Conservation (phyloP, 805 yeast genomes). For the Metschnikowia aberdeeniae region DNA sequence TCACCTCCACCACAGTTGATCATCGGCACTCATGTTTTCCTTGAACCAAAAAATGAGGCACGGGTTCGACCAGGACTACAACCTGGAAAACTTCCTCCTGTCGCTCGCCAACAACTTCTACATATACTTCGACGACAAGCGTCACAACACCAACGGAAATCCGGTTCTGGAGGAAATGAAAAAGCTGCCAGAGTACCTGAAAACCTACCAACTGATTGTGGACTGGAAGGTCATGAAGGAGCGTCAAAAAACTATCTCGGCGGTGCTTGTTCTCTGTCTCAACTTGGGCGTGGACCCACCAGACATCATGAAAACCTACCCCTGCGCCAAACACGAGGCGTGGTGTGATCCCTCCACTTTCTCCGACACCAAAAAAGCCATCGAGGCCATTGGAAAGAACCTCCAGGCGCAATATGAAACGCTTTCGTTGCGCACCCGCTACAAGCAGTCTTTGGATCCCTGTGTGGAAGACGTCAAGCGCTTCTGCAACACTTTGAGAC, state of each 20-base stretch:
- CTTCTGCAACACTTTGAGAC: constrained; percentile 80
- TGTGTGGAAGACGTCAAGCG: constrained; percentile 93
- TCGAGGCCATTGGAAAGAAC: constrained; percentile 85
- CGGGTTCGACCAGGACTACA: constrained; percentile 62
- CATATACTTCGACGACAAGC: constrained; percentile 84
- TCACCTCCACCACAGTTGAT: not conserved
- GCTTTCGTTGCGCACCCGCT: constrained; percentile 78
- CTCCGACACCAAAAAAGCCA: constrained; percentile 83
- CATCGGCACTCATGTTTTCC: not conserved
- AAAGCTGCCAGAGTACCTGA: constrained; percentile 31
- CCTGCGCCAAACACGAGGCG: constrained; percentile 87
- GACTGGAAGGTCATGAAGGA: constrained; percentile 94
- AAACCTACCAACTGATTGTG: constrained; percentile 62
- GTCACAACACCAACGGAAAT: constrained; percentile 86
- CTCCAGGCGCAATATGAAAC: constrained; percentile 88
- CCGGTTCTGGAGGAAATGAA: constrained; percentile 61
- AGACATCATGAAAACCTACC: constrained; percentile 87
- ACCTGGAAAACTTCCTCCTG: constrained; percentile 51
- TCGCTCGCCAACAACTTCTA: constrained; percentile 64
- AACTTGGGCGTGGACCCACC: constrained; percentile 98
- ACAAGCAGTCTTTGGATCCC: constrained; percentile 89
- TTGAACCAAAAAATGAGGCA: constrained; percentile 57
- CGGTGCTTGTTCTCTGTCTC: constrained; percentile 85
- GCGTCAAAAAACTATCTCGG: constrained; percentile 87
- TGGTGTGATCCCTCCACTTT: constrained; percentile 87